phyloP scores from a whole-genome alignment of 208 protist genomes.

The Lotmaria passim region DNA sequence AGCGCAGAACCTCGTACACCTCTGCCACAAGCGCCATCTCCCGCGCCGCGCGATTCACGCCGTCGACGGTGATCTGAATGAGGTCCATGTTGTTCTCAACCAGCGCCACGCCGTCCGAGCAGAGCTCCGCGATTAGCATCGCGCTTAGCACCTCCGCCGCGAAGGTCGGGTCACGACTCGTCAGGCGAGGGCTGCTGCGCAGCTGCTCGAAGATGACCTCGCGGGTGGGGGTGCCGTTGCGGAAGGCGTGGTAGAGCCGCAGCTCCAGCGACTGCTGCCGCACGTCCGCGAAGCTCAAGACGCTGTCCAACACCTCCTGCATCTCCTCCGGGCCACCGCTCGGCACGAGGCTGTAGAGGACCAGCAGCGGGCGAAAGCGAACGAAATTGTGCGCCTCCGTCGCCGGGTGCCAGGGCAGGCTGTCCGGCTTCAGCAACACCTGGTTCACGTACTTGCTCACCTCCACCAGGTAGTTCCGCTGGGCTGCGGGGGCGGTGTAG shows the following conservation, averaged over 20 bases:
- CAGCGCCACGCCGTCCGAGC: slow-evolving; percentile 34
- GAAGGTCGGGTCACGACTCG: slow-evolving; percentile 44
- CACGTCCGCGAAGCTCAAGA: slow-evolving; percentile 51
- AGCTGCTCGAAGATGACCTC: slow-evolving; percentile 61
- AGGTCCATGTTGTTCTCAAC: slow-evolving; percentile 67
- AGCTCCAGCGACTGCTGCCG: slow-evolving; percentile 56
- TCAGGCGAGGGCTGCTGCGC: slow-evolving; percentile 44
- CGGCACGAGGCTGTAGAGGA: slow-evolving; percentile 32
- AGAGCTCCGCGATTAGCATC: slow-evolving; percentile 71
- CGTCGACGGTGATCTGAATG: slow-evolving; percentile 68
- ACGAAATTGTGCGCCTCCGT: slow-evolving; percentile 34
- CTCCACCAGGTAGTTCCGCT: slow-evolving; percentile 66
- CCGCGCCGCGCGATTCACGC: slow-evolving; percentile 41
- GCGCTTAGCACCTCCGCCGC: slow-evolving; percentile 73
- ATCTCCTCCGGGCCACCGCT: slow-evolving; percentile 25
- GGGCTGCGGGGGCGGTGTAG: slow-evolving; percentile 19
- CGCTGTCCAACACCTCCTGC: slow-evolving; percentile 20
- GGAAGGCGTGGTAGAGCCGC: slow-evolving; percentile 57
- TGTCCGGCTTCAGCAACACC: slow-evolving; percentile 21
- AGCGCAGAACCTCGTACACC: slow-evolving; percentile 50
- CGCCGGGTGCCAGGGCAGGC: slow-evolving; percentile 17
- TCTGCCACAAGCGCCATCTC: slow-evolving; percentile 64
- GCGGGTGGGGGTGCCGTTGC: slow-evolving; percentile 38
- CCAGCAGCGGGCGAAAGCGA: slow-evolving; percentile 65
- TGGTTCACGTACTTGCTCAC: slow-evolving; percentile 45